Evolutionary conservation across 1,284 basidiomycete genomes (phyloP).

Genomic region (Ceraceosorus guamensis): DNA sequence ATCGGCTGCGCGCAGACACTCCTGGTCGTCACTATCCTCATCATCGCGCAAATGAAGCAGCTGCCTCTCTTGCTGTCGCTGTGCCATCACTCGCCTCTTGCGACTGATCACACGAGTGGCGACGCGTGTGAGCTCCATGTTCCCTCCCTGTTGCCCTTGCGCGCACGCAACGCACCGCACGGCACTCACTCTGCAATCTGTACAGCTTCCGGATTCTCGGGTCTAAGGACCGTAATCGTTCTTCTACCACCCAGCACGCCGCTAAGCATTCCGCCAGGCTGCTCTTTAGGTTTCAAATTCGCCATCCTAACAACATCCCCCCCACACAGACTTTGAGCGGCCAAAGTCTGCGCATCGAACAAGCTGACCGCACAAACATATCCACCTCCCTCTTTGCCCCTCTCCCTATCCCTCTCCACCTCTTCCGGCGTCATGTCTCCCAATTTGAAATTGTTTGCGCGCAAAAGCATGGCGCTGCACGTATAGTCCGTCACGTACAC

Average conservation of each 20-base stretch:
- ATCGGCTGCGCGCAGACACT: too few species aligned
- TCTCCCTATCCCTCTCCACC: not conserved
- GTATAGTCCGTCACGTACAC: slow-evolving; percentile 40
- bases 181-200: slow-evolving; percentile 11
- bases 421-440: not conserved
- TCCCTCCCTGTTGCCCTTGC: slow-evolving; percentile 12
- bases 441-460: slow-evolving; percentile 26
- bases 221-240: slow-evolving; percentile 10
- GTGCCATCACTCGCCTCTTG: too few species aligned
- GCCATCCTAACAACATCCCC: slow-evolving; percentile 33
- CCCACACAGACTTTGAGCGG: slow-evolving; percentile 21
- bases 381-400: slow-evolving; percentile 18
- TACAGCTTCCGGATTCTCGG: slow-evolving; percentile 22
- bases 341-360: slow-evolving; percentile 29
- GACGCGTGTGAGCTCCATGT: slow-evolving; percentile 6
- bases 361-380: slow-evolving; percentile 34
- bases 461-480: slow-evolving; percentile 18
- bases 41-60: too few species aligned
- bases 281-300: slow-evolving; percentile 27
- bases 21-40: too few species aligned
- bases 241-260: slow-evolving; percentile 23
- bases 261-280: slow-evolving; percentile 21
- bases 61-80: too few species aligned
- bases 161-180: not conserved
- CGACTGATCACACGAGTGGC: too few species aligned